Percentiles rank a stretch among this genome's conserved stretches.
Conservation (phyloP, 2,329 filamentous ascomycete genomes). For the Coniochaeta sp. region DNA sequence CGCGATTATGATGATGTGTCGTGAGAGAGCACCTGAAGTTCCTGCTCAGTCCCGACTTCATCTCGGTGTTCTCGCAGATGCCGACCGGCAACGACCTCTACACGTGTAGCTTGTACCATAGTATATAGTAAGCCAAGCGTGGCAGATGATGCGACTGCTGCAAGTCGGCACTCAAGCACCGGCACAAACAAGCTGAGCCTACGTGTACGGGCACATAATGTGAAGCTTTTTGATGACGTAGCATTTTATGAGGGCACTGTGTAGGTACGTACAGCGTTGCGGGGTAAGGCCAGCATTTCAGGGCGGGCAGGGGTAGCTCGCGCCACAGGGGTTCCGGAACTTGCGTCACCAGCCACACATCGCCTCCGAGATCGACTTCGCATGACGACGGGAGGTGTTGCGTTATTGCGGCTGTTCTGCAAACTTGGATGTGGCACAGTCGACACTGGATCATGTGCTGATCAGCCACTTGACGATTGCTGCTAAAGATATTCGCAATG, state of each 20-base stretch:
- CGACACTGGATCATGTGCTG: not conserved
- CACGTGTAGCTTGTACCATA: no score
- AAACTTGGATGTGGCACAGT: not conserved
- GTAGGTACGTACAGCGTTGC: no score
- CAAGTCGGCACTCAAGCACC: not conserved
- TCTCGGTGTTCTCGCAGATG: not conserved
- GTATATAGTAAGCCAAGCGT: no score
- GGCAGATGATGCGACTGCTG: no score
- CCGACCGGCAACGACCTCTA: no score
- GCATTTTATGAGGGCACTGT: no score
- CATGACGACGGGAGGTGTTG: not conserved
- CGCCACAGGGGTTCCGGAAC: not conserved
- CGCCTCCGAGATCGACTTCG: not conserved
- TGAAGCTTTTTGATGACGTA: no score
- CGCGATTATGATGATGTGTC: no score
- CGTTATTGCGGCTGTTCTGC: constrained; percentile 4
- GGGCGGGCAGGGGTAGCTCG: constrained; percentile 3
- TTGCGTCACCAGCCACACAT: not conserved
- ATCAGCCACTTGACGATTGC: not conserved
- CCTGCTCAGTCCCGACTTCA: no score
- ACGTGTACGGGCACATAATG: no score
- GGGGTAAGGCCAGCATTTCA: not conserved
- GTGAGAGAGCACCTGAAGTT: no score
- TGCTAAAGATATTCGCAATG: not conserved
- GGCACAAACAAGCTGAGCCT: not conserved